Percentiles rank a stretch among this genome's conserved stretches.
Conservation (phyloP, 352 stramenopile species). For the Pythium biforme region DNA sequence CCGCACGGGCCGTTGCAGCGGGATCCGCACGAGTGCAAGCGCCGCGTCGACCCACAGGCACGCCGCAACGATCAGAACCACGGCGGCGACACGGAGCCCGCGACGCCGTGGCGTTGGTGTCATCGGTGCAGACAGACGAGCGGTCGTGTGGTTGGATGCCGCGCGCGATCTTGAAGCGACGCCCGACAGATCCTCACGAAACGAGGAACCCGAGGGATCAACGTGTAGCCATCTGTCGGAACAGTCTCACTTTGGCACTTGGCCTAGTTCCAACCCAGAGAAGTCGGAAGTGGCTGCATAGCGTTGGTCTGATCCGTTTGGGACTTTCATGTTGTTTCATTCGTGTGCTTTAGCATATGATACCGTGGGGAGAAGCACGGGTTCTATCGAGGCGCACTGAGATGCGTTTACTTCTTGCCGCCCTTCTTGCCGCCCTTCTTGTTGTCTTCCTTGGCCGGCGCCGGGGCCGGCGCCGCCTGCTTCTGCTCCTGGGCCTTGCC, state of each 20-base stretch:
- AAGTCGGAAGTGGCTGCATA: background rate
- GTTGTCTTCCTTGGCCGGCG: slow-evolving; percentile 14
- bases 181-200: background rate
- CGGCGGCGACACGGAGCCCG: background rate
- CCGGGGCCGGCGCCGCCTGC: slow-evolving; percentile 8
- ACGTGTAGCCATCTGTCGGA: background rate
- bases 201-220: background rate
- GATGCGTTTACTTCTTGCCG: slow-evolving; percentile 29
- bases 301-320: background rate
- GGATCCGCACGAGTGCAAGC: background rate
- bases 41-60: background rate
- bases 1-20: background rate
- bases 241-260: background rate
- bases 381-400: background rate
- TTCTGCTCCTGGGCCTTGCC: slow-evolving; percentile 15
- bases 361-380: background rate
- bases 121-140: too few relatives aligned
- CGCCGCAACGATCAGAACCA: background rate
- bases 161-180: background rate
- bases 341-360: background rate
- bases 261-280: background rate
- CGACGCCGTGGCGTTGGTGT: too few relatives aligned
- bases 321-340: background rate
- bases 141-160: too few relatives aligned
- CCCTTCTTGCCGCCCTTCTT: slow-evolving; percentile 51